Conservation (phyloP, 345 rosid species). For the Euphorbia tirucalli region DNA sequence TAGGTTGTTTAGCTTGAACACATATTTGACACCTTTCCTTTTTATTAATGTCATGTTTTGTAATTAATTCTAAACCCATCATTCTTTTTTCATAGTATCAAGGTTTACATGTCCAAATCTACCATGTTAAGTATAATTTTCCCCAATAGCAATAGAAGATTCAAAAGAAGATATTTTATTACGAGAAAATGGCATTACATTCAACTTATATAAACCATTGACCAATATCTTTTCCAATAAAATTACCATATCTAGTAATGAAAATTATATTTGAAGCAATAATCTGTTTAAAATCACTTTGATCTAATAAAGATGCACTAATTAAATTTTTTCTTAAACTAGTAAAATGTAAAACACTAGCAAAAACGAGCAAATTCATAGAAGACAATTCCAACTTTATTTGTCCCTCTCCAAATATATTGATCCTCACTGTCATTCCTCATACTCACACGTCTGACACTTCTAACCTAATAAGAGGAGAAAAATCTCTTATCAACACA, state of each 20-base stretch:
- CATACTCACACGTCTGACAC: neutral
- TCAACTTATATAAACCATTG: neutral
- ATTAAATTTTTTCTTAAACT: neutral
- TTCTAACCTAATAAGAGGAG: neutral
- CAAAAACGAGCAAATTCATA: neutral
- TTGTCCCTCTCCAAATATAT: neutral
- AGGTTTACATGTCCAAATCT: neutral
- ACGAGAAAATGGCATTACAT: neutral
- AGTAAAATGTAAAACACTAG: neutral
- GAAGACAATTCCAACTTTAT: neutral
- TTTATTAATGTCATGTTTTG: neutral
- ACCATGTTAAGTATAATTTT: too few relatives aligned
- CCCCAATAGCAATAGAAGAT: too few relatives aligned
- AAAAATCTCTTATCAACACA: neutral
- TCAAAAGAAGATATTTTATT: neutral
- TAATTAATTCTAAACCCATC: neutral
- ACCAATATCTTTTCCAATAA: neutral
- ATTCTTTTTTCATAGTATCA: conserved; percentile 2
- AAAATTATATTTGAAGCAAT: neutral
- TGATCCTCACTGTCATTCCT: neutral
- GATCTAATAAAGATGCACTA: neutral
- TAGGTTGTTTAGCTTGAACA: conserved; percentile 5
- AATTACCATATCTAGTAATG: neutral
- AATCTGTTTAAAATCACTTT: neutral
- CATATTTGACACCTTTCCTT: neutral